Evolutionary conservation across 768 basidiomycete species (phyloP).

Genomic region (Tulasnella sp.): DNA sequence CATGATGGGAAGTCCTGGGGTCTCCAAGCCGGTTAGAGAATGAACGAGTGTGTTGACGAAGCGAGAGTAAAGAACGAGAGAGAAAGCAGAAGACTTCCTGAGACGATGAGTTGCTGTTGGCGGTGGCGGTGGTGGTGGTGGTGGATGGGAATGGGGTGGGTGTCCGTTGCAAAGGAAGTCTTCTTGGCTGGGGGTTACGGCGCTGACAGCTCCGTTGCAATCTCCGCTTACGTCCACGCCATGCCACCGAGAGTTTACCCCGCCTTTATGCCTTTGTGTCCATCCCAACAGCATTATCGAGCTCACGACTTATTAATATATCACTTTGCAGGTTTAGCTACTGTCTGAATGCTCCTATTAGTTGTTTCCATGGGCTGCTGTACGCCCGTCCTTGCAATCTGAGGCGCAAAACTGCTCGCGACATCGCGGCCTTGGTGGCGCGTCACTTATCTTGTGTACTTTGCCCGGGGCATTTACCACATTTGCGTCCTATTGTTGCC

Average conservation of each 20-base stretch:
- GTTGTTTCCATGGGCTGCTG: too few relatives aligned
- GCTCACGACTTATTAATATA: too few relatives aligned
- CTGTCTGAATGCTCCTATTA: too few relatives aligned
- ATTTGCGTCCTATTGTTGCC: too few relatives aligned
- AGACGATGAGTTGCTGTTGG: not conserved
- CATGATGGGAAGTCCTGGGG: too few relatives aligned
- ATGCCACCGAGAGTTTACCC: not conserved
- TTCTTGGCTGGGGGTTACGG: not conserved
- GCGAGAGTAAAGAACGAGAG: not conserved
- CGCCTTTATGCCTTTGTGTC: not conserved
- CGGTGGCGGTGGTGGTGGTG: not conserved
- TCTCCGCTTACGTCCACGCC: not conserved
- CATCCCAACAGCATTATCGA: too few relatives aligned
- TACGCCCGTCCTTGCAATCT: too few relatives aligned
- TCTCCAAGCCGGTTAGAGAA: not conserved
- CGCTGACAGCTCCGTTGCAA: not conserved
- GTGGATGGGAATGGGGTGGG: not conserved
- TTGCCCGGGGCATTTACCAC: too few relatives aligned
- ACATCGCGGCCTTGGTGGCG: too few relatives aligned
- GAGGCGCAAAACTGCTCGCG: too few relatives aligned
- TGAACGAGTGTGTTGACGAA: not conserved
- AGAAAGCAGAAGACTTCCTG: not conserved
- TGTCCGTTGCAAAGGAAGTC: not conserved
- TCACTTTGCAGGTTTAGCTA: too few relatives aligned
- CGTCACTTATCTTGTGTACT: too few relatives aligned